Percentiles rank a stretch among this genome's conserved stretches.
Evolutionary conservation across 1,139 yeast species (phyloP).

Genomic region (Yamadazyma mexicana): DNA sequence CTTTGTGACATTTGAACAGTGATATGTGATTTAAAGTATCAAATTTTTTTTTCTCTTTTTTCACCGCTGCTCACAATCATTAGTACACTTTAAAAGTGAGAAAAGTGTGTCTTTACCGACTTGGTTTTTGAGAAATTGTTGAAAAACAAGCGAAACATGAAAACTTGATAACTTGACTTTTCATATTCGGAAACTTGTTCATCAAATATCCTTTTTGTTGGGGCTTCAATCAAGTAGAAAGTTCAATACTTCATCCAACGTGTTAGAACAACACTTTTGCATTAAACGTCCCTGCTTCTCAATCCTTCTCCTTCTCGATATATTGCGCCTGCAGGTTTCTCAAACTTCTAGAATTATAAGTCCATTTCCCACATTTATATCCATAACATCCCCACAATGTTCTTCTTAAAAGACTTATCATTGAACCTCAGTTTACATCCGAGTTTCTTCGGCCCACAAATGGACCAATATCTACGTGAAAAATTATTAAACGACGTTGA

Average conservation of each 20-base stretch:
- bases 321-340: neutral
- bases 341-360: neutral
- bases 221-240: neutral
- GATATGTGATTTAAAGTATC: neutral
- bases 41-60: conserved; percentile 1
- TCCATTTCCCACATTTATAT: neutral
- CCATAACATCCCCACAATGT: conserved; percentile 25
- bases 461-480: conserved; percentile 89
- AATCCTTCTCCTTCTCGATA: conserved; percentile 1
- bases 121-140: neutral
- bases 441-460: conserved; percentile 95
- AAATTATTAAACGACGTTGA: conserved; percentile 93
- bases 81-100: neutral
- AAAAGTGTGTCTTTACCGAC: neutral
- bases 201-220: neutral
- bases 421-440: conserved; percentile 93
- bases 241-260: neutral
- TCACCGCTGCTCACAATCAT: neutral
- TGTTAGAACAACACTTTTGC: too few relatives aligned
- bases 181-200: conserved; percentile 1
- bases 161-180: conserved; percentile 1
- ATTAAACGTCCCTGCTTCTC: too few relatives aligned
- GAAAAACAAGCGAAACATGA: neutral
- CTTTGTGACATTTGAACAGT: conserved; percentile 49
- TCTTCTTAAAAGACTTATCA: conserved; percentile 77